phyloP scores from a whole-genome alignment of 1,284 basidiomycete species.

The Singerocomus rubriflavus region DNA sequence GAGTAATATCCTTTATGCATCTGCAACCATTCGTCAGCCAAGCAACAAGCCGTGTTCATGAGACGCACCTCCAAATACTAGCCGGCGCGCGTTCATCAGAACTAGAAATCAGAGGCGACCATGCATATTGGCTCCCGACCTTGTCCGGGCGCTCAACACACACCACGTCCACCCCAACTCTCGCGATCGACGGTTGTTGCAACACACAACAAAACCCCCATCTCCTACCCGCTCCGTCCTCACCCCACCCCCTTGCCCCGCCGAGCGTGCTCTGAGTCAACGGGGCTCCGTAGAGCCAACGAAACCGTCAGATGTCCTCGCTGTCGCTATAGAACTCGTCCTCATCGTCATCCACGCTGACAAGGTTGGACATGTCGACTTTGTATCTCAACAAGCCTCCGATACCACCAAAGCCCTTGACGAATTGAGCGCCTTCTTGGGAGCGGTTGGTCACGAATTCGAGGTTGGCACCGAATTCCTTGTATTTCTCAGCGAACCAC shows the following conservation, averaged over 20 bases:
- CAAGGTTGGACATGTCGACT: slow-evolving; percentile 85
- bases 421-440: slow-evolving; percentile 98
- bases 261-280: slow-evolving; percentile 52
- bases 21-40: slow-evolving; percentile 15
- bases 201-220: slow-evolving; percentile 3
- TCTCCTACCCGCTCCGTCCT: slow-evolving; percentile 6
- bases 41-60: neutral
- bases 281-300: slow-evolving; percentile 78
- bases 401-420: slow-evolving; percentile 98
- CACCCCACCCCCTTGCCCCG: slow-evolving; percentile 47
- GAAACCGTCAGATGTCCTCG: slow-evolving; percentile 80
- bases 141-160: slow-evolving; percentile 10
- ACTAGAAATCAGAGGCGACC: slow-evolving; percentile 8
- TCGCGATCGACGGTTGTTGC: slow-evolving; percentile 1
- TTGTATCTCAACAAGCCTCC: slow-evolving; percentile 95
- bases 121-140: slow-evolving; percentile 4
- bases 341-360: slow-evolving; percentile 66
- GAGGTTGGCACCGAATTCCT: slow-evolving; percentile 92
- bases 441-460: slow-evolving; percentile 88
- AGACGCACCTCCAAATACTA: slow-evolving; percentile 25
- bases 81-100: slow-evolving; percentile 13
- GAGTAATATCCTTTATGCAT: slow-evolving; percentile 6
- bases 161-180: slow-evolving; percentile 1
- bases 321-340: slow-evolving; percentile 69
- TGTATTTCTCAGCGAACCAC: slow-evolving; percentile 99